Percentiles rank a stretch among this genome's conserved stretches.
Evolutionary conservation across 1,284 basidiomycete species (phyloP).

Genomic region (Marasmius fiardii): DNA sequence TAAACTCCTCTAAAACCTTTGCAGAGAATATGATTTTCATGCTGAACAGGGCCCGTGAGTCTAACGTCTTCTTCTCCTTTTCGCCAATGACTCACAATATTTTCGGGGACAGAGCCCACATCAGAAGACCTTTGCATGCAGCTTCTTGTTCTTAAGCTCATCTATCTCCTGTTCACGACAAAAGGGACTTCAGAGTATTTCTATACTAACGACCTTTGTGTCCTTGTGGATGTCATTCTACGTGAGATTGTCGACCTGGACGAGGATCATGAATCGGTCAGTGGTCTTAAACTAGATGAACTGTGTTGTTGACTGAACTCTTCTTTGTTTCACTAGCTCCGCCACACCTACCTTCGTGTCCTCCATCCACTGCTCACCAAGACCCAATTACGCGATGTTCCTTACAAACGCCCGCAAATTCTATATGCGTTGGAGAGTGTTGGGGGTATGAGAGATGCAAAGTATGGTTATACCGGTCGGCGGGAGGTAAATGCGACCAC

Average conservation of each 20-base stretch:
- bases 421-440: constrained; percentile 81
- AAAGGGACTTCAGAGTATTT: constrained; percentile 94
- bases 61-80: neutral
- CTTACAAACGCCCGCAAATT: constrained; percentile 93
- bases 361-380: constrained; percentile 93
- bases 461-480: constrained; percentile 39
- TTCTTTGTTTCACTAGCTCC: constrained; percentile 53
- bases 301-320: constrained; percentile 1
- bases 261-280: constrained; percentile 13
- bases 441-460: constrained; percentile 52
- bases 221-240: constrained; percentile 49
- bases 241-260: constrained; percentile 13
- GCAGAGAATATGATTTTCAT: constrained; percentile 99
- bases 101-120: constrained; percentile 58
- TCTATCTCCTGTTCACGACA: constrained; percentile 95
- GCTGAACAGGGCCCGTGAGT: constrained; percentile 89
- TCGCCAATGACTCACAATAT: neutral
- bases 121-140: constrained; percentile 95
- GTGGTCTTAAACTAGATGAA: neutral
- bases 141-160: constrained; percentile 89
- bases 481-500: constrained; percentile 86
- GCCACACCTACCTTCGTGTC: constrained; percentile 96
- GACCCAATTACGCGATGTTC: constrained; percentile 82
- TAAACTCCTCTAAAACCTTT: constrained; percentile 89
- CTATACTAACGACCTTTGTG: constrained; percentile 96